Evolutionary conservation across 306 rosid genomes (phyloP), one percentile per base, ranked within the genome.

Genomic region (Styphnolobium japonicum): DNA sequence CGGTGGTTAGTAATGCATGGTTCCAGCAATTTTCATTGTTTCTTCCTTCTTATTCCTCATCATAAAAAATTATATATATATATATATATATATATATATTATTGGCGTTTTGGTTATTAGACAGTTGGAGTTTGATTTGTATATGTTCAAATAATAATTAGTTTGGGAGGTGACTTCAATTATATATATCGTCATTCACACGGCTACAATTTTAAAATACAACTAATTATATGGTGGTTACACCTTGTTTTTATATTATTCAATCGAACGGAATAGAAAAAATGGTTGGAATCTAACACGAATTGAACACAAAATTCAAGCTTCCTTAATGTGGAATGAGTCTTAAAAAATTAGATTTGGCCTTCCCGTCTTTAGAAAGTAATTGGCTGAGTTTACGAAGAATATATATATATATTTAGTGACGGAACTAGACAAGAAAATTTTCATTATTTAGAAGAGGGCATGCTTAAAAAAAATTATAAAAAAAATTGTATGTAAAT

Each of bases 1-100:
- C 45, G 63, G n/a, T 34, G 2, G n/a, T 75, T 63, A n/a, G 21
- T 77, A 29, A 46, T 25, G 39, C 72, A 33, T 18, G 73, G 19
- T 51, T 46, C 22, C 43, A 62, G 62, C 74, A 25, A 71, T 63
- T 83, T 51, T 76, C 75, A 51, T 60, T 43, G 49, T 45, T 65
- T 68, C 11, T 75, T 68, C 15, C 53, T 62, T 43, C 6, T 55
- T 23, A 11, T 60, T 68, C 34, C 33, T 43, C n/a, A n/a, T 49
- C 36, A 18, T 57, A 36, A 34, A 5, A 14, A 16, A 52, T n/a
- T 9, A 75, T 42, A 43, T 48, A n/a, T n/a, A n/a, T n/a, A n/a
- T n/a, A n/a, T n/a, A n/a, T n/a, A n/a, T n/a, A n/a, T n/a, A n/a
- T n/a, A n/a, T 9, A 75, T 42, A 43, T 48, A 51, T 69, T 16